phyloP scores from a whole-genome alignment of 169 alveolate species.

The Plasmodium vivax region DNA sequence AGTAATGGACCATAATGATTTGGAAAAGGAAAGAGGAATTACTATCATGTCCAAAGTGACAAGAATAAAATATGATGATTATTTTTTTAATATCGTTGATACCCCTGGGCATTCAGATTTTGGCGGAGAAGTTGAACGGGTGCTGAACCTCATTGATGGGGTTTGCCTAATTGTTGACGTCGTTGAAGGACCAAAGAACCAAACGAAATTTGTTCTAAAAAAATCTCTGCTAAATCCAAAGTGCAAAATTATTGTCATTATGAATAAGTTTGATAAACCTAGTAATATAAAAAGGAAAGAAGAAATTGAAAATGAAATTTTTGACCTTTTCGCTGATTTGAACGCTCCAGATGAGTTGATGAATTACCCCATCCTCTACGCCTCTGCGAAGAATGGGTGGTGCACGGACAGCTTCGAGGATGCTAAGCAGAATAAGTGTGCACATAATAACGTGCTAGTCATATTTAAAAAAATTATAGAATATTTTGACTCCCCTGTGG shows the following conservation, averaged over 20 bases:
- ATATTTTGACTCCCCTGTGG: slow-evolving; percentile 60
- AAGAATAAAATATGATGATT: slow-evolving; percentile 90
- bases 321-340: slow-evolving; percentile 91
- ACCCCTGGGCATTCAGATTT: slow-evolving; percentile 98
- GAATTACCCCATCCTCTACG: slow-evolving; percentile 93
- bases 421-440: slow-evolving; percentile 47
- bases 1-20: slow-evolving; percentile 92
- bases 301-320: slow-evolving; percentile 94
- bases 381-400: slow-evolving; percentile 93
- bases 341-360: slow-evolving; percentile 93
- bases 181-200: slow-evolving; percentile 96
- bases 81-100: slow-evolving; percentile 86
- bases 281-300: slow-evolving; percentile 83
- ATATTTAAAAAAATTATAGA: slow-evolving; percentile 73
- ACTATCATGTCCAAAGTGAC: slow-evolving; percentile 97
- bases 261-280: slow-evolving; percentile 85
- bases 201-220: slow-evolving; percentile 87
- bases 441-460: slow-evolving; percentile 47
- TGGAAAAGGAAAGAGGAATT: slow-evolving; percentile 97
- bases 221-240: slow-evolving; percentile 86
- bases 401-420: slow-evolving; percentile 76
- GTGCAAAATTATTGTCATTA: slow-evolving; percentile 81
- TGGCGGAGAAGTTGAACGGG: slow-evolving; percentile 98
- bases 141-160: slow-evolving; percentile 96
- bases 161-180: slow-evolving; percentile 96